Evolutionary conservation across 129 eudicot genomes (phyloP).

Genomic region (Pittosporum tobira): DNA sequence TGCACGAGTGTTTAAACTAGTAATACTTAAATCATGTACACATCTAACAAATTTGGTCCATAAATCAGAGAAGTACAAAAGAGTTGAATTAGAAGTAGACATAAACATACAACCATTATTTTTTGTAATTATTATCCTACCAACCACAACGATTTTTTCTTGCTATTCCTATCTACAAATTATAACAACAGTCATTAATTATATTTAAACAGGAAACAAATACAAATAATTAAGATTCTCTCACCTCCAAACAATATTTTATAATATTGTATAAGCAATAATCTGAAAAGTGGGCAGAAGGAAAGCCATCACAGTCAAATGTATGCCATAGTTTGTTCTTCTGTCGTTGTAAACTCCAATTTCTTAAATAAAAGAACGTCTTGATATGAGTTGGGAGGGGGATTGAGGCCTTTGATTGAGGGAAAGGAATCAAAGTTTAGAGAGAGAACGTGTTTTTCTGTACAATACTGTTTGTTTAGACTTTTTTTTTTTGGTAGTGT

Average conservation of each 20-base stretch:
- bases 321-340: neutral
- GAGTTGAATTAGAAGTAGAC: too few species aligned
- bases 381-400: neutral
- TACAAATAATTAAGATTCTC: neutral
- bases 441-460: conserved; percentile 8
- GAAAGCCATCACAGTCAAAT: conserved; percentile 1
- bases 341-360: neutral
- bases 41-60: too few species aligned
- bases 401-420: conserved; percentile 15
- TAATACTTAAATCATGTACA: too few species aligned
- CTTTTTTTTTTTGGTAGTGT: neutral
- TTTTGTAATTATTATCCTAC: too few species aligned
- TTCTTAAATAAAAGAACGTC: neutral
- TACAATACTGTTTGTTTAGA: neutral
- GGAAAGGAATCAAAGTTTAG: neutral
- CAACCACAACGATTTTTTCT: too few species aligned
- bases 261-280: neutral
- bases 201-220: neutral
- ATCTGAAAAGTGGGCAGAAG: neutral
- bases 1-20: too few species aligned
- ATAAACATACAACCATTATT: too few species aligned
- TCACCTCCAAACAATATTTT: neutral
- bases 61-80: too few species aligned
- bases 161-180: too few species aligned
- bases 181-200: too few species aligned